Evolutionary conservation across 345 rosid species (phyloP).

Genomic region (Arabis alpina): DNA sequence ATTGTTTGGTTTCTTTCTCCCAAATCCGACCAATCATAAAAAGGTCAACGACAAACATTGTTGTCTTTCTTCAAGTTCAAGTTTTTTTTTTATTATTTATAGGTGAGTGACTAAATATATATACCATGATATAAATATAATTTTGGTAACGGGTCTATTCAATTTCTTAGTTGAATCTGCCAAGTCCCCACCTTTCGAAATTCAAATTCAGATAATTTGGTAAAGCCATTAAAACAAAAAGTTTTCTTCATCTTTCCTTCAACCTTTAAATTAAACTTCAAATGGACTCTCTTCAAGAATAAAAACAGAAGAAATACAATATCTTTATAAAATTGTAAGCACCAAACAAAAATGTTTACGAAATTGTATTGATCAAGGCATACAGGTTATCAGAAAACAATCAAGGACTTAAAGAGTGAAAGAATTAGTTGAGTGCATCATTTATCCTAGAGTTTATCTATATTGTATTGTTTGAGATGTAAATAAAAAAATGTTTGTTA

Average conservation of each 20-base stretch:
- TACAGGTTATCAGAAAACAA: neutral
- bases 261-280: conserved; percentile 23
- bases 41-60: conserved; percentile 30
- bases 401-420: neutral
- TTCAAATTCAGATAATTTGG: conserved; percentile 32
- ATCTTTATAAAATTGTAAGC: no score
- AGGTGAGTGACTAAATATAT: conserved; percentile 3
- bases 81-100: neutral
- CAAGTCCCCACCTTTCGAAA: conserved; percentile 38
- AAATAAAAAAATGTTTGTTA: conserved; percentile 26
- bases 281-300: conserved; percentile 7
- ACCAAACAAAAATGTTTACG: no score
- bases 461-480: conserved; percentile 14
- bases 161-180: conserved; percentile 13
- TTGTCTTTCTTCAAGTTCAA: conserved; percentile 21
- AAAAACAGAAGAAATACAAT: neutral
- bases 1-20: conserved; percentile 1
- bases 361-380: conserved; percentile 2
- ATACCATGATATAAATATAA: conserved; percentile 9
- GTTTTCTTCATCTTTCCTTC: conserved; percentile 17
- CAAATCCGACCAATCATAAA: conserved; percentile 7
- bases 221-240: conserved; percentile 26
- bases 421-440: conserved; percentile 7
- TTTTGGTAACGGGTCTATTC: conserved; percentile 41
- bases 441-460: neutral